Percentiles rank a stretch among this genome's conserved stretches.
Conservation (phyloP, 768 basidiomycete genomes). For the Symmetrospora coprosmae region DNA sequence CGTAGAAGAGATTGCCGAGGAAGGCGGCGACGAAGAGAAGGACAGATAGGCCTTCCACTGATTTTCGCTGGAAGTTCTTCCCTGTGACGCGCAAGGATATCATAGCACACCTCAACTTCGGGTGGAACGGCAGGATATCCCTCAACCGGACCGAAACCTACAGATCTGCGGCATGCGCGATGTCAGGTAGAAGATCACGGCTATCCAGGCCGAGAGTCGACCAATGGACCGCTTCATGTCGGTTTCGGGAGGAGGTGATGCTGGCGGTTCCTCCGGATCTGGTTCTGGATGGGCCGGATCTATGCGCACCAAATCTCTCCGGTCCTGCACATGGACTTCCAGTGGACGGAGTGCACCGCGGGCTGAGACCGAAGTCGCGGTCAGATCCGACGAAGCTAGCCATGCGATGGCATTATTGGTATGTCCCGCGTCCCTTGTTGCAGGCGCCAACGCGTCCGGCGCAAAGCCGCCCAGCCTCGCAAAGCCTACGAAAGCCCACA, state of each 20-base stretch:
- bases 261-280: too few relatives aligned
- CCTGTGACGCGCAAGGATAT: conserved; percentile 17
- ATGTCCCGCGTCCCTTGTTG: not conserved
- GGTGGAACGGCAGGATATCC: conserved; percentile 54
- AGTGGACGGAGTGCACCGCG: too few relatives aligned
- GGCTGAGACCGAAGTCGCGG: too few relatives aligned
- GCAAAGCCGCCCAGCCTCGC: conserved; percentile 42
- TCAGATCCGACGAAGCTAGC: too few relatives aligned
- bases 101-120: not conserved
- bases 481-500: conserved; percentile 59
- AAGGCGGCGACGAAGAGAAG: conserved; percentile 88
- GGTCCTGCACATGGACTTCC: too few relatives aligned
- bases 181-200: conserved; percentile 82
- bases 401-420: too few relatives aligned
- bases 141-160: conserved; percentile 43
- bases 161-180: conserved; percentile 93
- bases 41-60: conserved; percentile 68
- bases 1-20: conserved; percentile 83
- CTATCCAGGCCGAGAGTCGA: conserved; percentile 83
- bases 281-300: too few relatives aligned
- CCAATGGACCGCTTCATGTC: conserved; percentile 44
- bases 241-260: too few relatives aligned
- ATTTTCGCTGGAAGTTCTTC: conserved; percentile 31
- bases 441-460: not conserved
- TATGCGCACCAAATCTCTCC: too few relatives aligned